These are phyloP conservation scores for Acacia concinna DNA, from an alignment of 331 rosid species.

Conservation along the genomic window DNA sequence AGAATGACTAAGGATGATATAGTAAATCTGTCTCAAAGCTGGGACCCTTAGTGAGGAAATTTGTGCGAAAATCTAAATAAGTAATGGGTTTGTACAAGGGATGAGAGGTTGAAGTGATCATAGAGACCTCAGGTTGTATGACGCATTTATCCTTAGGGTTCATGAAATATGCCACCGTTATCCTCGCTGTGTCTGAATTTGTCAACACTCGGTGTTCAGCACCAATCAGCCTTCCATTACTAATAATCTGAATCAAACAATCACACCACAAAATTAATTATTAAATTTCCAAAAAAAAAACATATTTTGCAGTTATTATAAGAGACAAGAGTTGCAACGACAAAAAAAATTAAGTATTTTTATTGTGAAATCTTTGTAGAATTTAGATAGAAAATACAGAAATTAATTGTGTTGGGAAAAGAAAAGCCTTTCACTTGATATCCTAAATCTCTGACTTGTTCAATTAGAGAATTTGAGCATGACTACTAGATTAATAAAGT, in stretches of 20 bases:
- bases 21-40: not conserved
- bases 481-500: not conserved
- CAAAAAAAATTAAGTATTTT: not conserved
- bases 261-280: not conserved
- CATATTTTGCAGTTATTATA: not conserved
- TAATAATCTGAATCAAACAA: constrained; percentile 45
- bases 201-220: constrained; percentile 65
- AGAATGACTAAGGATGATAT: not conserved
- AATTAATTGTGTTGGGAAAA: no score
- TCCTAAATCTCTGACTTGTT: not conserved
- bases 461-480: not conserved
- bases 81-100: constrained; percentile 32
- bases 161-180: constrained; percentile 50
- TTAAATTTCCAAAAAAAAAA: not conserved
- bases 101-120: constrained; percentile 16
- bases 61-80: constrained; percentile 32
- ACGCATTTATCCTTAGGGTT: constrained; percentile 48
- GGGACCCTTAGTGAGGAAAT: constrained; percentile 28
- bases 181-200: constrained; percentile 43
- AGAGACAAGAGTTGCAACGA: not conserved
- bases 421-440: not conserved
- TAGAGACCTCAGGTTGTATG: constrained; percentile 50
- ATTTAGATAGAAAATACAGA: no score
- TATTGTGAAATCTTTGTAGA: not conserved
- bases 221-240: constrained; percentile 55